These are phyloP conservation scores for Juglanconis juglandina DNA, from an alignment of 2,329 filamentous ascomycete genomes.

Conservation along the genomic window DNA sequence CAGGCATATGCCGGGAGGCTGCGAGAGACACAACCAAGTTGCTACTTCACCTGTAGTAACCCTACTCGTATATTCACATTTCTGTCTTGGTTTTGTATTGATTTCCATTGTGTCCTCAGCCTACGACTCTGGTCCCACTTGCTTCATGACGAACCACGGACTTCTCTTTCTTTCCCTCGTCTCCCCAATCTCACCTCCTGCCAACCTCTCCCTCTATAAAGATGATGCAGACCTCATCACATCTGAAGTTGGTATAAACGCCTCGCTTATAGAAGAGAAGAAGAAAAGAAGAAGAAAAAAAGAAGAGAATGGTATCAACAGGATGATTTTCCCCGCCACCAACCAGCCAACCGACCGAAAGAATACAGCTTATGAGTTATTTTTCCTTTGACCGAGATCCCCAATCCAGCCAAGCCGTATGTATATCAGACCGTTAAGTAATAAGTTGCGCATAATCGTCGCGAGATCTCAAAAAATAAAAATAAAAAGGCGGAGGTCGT, in stretches of 20 bases:
- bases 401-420: background rate
- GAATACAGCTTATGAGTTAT: background rate
- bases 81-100: background rate
- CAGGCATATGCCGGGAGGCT: background rate
- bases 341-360: background rate
- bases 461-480: background rate
- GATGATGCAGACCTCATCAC: slow-evolving; percentile 3
- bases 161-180: background rate
- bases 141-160: background rate
- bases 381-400: background rate
- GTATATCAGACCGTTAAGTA: background rate
- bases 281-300: background rate
- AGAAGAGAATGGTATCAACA: slow-evolving; percentile 14
- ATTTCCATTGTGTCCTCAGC: background rate
- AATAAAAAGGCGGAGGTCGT: background rate
- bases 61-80: background rate
- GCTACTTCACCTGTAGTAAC: background rate
- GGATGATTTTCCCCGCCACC: slow-evolving; percentile 2
- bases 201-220: background rate
- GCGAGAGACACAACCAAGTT: background rate
- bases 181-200: background rate
- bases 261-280: slow-evolving; percentile 14
- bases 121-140: background rate
- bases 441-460: background rate
- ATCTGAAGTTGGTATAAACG: slow-evolving; percentile 10